Conservation (phyloP, 805 yeast genomes). For the Nakazawaea sp. region DNA sequence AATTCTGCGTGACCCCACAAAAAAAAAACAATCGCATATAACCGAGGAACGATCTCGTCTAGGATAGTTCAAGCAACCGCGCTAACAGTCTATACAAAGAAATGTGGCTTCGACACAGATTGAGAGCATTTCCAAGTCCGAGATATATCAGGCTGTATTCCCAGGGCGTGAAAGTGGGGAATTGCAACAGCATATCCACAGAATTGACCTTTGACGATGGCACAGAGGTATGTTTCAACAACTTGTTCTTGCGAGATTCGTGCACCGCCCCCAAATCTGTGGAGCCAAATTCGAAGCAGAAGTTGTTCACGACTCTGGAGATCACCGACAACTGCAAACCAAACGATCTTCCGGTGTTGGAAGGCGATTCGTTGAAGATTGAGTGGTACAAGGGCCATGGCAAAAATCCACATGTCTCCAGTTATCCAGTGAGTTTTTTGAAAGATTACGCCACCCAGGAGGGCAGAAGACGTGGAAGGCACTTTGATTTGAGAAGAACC, state of each 20-base stretch:
- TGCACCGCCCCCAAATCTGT: constrained; percentile 41
- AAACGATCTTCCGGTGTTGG: constrained; percentile 24
- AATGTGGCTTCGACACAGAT: too few species aligned
- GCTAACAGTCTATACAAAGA: too few species aligned
- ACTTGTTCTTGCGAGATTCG: constrained; percentile 60
- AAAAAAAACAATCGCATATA: too few species aligned
- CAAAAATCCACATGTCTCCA: constrained; percentile 15
- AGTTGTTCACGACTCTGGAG: constrained; percentile 54
- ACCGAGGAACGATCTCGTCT: too few species aligned
- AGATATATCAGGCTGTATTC: too few species aligned
- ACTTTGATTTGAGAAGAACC: constrained; percentile 24
- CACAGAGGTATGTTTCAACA: constrained; percentile 30
- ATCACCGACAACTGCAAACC: constrained; percentile 31
- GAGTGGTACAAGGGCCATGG: constrained; percentile 41
- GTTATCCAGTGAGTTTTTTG: constrained; percentile 41
- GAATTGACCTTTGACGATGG: constrained; percentile 10
- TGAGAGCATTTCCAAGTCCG: too few species aligned
- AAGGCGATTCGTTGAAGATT: constrained; percentile 31
- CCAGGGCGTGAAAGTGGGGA: too few species aligned
- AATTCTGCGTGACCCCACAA: too few species aligned
- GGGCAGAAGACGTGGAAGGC: constrained; percentile 28
- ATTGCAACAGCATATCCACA: constrained; percentile 5
- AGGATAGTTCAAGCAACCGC: too few species aligned
- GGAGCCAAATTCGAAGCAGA: constrained; percentile 53
- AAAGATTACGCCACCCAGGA: constrained; percentile 31